Base-by-base conservation (phyloP, 768 basidiomycete genomes). In the Pleurotus citrinopileatus region DNA sequence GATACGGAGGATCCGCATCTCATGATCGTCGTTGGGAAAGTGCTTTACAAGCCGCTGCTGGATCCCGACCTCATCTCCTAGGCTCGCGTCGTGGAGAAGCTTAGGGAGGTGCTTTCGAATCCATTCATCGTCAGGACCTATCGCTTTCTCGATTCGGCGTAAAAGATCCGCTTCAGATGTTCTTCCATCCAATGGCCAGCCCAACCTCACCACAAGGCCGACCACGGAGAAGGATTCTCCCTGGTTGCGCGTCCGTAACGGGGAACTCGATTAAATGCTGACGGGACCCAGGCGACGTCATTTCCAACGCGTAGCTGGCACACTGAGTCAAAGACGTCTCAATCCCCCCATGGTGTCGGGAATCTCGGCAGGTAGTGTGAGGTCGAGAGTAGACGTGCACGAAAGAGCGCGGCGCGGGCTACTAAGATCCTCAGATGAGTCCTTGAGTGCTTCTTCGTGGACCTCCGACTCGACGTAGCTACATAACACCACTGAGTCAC, bases 251-350 rank as follows among this genome's bases (percentile, higher is more conserved):
- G 59, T 58, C 38, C 19, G 58, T 46, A 52, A 60, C 36, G 6
- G 56, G 47, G 25, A 57, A 53, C 52, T 58, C 54, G 53, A 64
- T 40, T 10, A 57, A 59, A 52, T 58, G 58, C 56, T 52, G 52
- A 42, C 61, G 59, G 29, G 60, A 43, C 13, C 63, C 63, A 37
- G 59, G 51, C 26, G 63, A 55, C 42, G 63, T 23, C 37, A 65
- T 37, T 42, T 65, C 63, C 36, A 63, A 48, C n/a, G 63, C 63
- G 51, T 63, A 65, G 42, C 63, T 61, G 20, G 62, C 57, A 46
- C 63, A 63, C 38, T 65, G 63, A 34, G n/a, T n/a, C n/a, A n/a
- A n/a, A n/a, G n/a, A n/a, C n/a, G n/a, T n/a, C n/a, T n/a, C n/a
- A n/a, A n/a, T n/a, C n/a, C n/a, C n/a, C n/a, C n/a, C n/a, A n/a